Evolutionary conservation across 345 rosid genomes (phyloP).

Genomic region (Excoecaria agallocha): DNA sequence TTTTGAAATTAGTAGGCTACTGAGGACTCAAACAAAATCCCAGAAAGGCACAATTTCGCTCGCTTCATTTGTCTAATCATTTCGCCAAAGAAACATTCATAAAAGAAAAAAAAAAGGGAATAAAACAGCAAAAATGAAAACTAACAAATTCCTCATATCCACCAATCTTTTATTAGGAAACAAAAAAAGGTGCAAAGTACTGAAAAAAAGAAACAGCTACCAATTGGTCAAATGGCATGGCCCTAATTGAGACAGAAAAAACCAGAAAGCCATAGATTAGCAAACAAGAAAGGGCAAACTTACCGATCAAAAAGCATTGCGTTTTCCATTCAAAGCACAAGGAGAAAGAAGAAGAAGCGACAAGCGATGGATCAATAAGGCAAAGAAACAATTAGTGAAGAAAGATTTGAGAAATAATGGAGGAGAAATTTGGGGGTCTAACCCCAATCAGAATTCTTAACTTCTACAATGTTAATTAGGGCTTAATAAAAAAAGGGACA

Average conservation of each 20-base stretch:
- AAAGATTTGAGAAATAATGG: slow-evolving; percentile 1
- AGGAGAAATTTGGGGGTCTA: slow-evolving; percentile 21
- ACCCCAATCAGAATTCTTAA: too few species aligned
- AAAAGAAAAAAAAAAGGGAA: too few species aligned
- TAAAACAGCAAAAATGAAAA: background rate
- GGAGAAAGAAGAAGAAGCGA: background rate
- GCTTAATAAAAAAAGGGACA: too few species aligned
- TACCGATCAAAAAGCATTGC: slow-evolving; percentile 15
- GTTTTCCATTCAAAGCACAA: background rate
- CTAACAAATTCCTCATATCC: background rate
- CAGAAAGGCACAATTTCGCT: background rate
- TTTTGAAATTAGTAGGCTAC: background rate
- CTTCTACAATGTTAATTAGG: too few species aligned
- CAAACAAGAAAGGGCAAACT: background rate
- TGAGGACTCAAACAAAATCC: background rate
- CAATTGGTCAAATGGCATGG: too few species aligned
- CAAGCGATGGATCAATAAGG: slow-evolving; percentile 2
- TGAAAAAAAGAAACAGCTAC: background rate
- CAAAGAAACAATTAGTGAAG: background rate
- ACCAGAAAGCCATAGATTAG: background rate
- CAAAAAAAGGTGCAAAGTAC: background rate
- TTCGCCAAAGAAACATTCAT: background rate
- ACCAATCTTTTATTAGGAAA: background rate
- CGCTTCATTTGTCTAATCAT: background rate
- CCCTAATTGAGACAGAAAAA: background rate